Evolutionary conservation across 306 rosid species (phyloP).

Genomic region (Oemleria cerasiformis): DNA sequence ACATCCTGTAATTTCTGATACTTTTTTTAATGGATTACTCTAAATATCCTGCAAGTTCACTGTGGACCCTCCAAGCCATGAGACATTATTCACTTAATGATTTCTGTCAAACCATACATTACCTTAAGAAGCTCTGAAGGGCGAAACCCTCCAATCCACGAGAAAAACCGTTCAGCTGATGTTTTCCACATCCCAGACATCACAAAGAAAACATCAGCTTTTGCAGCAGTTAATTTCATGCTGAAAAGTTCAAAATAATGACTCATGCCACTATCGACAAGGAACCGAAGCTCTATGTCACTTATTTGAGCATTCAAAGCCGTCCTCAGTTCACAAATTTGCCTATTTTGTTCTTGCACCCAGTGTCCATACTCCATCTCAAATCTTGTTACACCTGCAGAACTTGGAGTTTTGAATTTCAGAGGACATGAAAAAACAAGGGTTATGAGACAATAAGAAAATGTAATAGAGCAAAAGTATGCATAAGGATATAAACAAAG

Average conservation of each 20-base stretch:
- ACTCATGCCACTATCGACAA: conserved; percentile 61
- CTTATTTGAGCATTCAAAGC: conserved; percentile 53
- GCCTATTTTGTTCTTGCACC: conserved; percentile 78
- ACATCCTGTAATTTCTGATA: background rate
- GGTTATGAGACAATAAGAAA: background rate
- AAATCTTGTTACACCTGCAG: conserved; percentile 58
- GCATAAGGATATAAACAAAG: background rate
- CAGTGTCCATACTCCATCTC: conserved; percentile 80
- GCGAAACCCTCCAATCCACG: conserved; percentile 95
- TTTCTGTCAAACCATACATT: conserved; percentile 13
- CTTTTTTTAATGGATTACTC: background rate
- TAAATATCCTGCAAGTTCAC: background rate
- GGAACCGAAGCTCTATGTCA: conserved; percentile 59
- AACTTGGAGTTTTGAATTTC: conserved; percentile 21
- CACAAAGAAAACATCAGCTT: conserved; percentile 82
- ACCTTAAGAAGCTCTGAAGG: conserved; percentile 95
- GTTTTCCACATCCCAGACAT: conserved; percentile 90
- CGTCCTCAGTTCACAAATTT: conserved; percentile 54
- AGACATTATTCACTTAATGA: background rate
- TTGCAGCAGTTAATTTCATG: conserved; percentile 82
- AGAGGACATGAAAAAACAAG: conserved; percentile 10
- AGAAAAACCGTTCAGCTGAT: conserved; percentile 74
- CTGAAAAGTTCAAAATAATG: conserved; percentile 70
- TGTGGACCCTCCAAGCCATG: no score
- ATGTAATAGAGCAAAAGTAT: background rate